Base-by-base conservation (phyloP, 345 rosid genomes). In the Acer campestre region DNA sequence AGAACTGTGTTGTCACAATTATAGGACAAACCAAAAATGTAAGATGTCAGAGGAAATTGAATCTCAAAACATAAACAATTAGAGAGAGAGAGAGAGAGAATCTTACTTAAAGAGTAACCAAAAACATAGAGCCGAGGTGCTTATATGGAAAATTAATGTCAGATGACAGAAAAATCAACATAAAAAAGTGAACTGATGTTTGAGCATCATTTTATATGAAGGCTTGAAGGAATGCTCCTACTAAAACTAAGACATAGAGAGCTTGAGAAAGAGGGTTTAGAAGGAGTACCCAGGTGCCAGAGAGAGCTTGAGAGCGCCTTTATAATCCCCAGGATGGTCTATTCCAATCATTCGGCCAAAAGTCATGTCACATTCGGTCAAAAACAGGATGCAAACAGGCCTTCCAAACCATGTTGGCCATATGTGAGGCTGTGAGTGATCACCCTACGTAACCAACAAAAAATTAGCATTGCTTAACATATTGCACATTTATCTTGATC, bases 351-450 rank as follows among this genome's bases (percentile, higher is more conserved):
- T 82, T 82, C 90, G 89, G 64, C 98, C 98, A 74, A 96, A 94
- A 64, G 95, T 88, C 74, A 92, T 70, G 64, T 92, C 95, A 61
- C 98, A 90, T 77, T 92, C 98, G 7, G 95, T 91, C 89, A 96
- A 84, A 79, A 85, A 88, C 80, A 96, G 85, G 76, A 89, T 35
- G 40, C 87, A 77, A 49, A 96, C 84, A 0, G 99, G 98, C 82
- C 90, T 88, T 78, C 92, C 98, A 79, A 85, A 94, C 95, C 95
- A 94, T 29, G 89, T 73, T 44, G 89, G 94, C 80, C 84, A 96
- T 78, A 84, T 78, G 68, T 86, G 84, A 70, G 99, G 99, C 84
- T 84, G 94, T 18, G 95, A 94, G 85, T 94, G 92, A 85, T 96
- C 99, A 67, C 95, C 98, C 98, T 96, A 70, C 58, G 77, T 44